These are phyloP conservation scores for Leishmania lainsoni DNA, from an alignment of 208 protist genomes.

Conservation along the genomic window DNA sequence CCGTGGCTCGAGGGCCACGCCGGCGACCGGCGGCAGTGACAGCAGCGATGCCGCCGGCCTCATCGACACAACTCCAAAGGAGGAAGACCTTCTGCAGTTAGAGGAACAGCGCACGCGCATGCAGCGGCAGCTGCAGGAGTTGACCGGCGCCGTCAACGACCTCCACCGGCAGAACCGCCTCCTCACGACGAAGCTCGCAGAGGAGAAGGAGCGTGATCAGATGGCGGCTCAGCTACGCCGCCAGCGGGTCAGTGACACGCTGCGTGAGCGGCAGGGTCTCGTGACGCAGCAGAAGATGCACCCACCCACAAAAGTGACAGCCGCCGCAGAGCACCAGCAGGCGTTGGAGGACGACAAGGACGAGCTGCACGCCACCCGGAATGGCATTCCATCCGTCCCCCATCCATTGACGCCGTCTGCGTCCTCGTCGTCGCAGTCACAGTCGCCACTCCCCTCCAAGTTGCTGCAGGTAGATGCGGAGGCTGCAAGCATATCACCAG, in stretches of 20 bases:
- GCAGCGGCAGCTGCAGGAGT: conserved; percentile 65
- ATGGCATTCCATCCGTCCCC: background rate
- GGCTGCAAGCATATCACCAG: background rate
- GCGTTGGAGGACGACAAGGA: no score
- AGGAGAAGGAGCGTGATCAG: conserved; percentile 71
- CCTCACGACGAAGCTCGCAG: conserved; percentile 78
- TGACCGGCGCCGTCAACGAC: conserved; percentile 50
- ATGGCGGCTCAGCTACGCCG: conserved; percentile 71
- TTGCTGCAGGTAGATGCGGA: conserved; percentile 1
- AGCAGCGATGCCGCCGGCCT: conserved; percentile 23
- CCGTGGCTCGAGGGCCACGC: background rate
- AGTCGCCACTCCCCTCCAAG: background rate
- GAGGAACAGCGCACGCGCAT: conserved; percentile 64
- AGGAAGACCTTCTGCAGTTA: conserved; percentile 34
- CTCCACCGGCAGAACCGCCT: conserved; percentile 84
- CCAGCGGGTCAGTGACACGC: conserved; percentile 36
- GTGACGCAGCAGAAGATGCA: conserved; percentile 25
- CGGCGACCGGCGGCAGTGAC: conserved; percentile 10
- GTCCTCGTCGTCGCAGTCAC: conserved; percentile 1
- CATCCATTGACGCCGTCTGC: background rate
- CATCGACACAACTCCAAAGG: conserved; percentile 77
- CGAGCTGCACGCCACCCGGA: background rate
- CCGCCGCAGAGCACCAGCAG: no score
- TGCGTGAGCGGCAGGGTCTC: conserved; percentile 30
- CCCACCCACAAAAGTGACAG: no score